phyloP scores from a whole-genome alignment of 1,284 basidiomycete species.

The Naganishia liquefaciens region DNA sequence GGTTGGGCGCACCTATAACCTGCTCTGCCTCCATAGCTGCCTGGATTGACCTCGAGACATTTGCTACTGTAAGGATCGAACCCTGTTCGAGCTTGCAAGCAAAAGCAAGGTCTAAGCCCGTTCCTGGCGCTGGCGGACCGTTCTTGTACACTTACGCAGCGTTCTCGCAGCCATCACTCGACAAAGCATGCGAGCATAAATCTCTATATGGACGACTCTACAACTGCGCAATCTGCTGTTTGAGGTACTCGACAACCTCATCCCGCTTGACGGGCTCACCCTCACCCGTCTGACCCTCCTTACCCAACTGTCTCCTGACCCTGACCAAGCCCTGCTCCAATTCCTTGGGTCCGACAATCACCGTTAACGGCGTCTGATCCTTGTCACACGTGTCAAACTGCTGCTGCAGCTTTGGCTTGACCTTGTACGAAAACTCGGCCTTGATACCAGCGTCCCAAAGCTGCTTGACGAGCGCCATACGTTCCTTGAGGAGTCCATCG shows the following conservation, averaged over 20 bases:
- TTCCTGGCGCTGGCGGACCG: too few relatives aligned
- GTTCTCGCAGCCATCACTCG: too few relatives aligned
- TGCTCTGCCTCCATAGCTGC: too few relatives aligned
- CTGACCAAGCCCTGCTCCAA: slow-evolving; percentile 77
- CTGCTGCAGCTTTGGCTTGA: slow-evolving; percentile 78
- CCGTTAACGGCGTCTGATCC: slow-evolving; percentile 86
- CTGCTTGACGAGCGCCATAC: slow-evolving; percentile 78
- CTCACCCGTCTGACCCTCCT: slow-evolving; percentile 52
- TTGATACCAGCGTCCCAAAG: slow-evolving; percentile 87
- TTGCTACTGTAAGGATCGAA: too few relatives aligned
- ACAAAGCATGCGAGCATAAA: too few relatives aligned
- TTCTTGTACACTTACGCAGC: too few relatives aligned
- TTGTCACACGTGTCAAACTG: slow-evolving; percentile 92
- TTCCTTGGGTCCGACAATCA: slow-evolving; percentile 87
- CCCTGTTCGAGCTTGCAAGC: too few relatives aligned
- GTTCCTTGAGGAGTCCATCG: slow-evolving; percentile 75
- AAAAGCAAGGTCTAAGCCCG: too few relatives aligned
- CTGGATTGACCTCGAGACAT: too few relatives aligned
- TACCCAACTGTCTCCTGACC: slow-evolving; percentile 88
- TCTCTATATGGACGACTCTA: background rate
- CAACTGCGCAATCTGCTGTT: slow-evolving; percentile 43
- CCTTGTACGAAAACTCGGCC: slow-evolving; percentile 92
- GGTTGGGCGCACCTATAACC: too few relatives aligned
- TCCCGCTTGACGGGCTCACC: slow-evolving; percentile 62
- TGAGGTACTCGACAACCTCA: slow-evolving; percentile 69